Evolutionary conservation across 331 rosid genomes (phyloP).

Genomic region (Phaseolus coccineus): DNA sequence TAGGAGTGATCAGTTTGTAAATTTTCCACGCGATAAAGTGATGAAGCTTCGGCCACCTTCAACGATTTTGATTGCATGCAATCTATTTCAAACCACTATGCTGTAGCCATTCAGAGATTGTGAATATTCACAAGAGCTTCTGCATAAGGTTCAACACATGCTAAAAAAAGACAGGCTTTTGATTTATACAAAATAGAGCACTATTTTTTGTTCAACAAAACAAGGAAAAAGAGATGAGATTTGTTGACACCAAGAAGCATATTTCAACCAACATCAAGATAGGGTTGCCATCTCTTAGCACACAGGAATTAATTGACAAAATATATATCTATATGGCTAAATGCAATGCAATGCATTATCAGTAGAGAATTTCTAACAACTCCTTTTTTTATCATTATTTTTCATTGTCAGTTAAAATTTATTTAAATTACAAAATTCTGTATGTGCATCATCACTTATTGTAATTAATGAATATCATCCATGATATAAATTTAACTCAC

Average conservation of each 20-base stretch:
- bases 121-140: neutral
- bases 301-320: neutral
- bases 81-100: conserved; percentile 18
- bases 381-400: too few relatives aligned
- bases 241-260: neutral
- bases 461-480: too few relatives aligned
- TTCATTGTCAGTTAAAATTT: too few relatives aligned
- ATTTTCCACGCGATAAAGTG: conserved; percentile 13
- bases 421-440: too few relatives aligned
- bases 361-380: too few relatives aligned
- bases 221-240: neutral
- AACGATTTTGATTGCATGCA: conserved; percentile 24
- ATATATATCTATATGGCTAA: neutral
- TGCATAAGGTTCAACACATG: neutral
- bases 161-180: neutral
- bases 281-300: neutral
- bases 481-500: too few relatives aligned
- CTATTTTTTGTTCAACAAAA: neutral
- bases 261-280: neutral
- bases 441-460: too few relatives aligned
- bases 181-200: neutral
- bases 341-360: neutral
- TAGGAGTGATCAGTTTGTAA: conserved; percentile 9
- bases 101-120: conserved; percentile 21
- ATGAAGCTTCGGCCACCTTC: conserved; percentile 29